Base-by-base conservation (phyloP, 129 eudicot species). In the Calendula officinalis region DNA sequence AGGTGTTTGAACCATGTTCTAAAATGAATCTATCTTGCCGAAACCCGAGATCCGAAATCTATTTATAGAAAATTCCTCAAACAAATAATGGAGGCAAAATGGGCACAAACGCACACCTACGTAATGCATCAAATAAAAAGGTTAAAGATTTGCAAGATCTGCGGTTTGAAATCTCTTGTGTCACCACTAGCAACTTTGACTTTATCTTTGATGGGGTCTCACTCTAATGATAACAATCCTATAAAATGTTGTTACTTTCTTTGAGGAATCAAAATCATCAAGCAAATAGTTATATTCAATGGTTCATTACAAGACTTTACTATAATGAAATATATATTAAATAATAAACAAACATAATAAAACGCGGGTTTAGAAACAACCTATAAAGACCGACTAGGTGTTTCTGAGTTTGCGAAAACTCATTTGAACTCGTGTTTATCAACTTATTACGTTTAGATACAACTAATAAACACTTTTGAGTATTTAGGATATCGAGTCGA, bases 171-270 rank as follows among this genome's bases (percentile, higher is more conserved):
- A 68, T 43, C 57, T 43, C 50, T 53, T 39, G 56, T 34, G 44
- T 67, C 67, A 74, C 45, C 50, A 35, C 64, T 66, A 41, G 63
- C 64, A 30, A 58, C 55, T 74, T 75, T 59, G 69, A 67, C 59
- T 14, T 34, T 7, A 57, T 60, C 67, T 59, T 65, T 39, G 60
- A 14, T 40, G 56, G 70, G 65, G 60, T 55, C 70, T 61, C 11
- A 62, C 33, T 68, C 53, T 45, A 75, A 75, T 68, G 60, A 75
- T 55, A 68, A 45, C 60, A 61, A 13, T 11, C 36, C 58, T 43
- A 61, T 33, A 75, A 45, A 49, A 54, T 67, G 58, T 75, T 53
- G 69, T 71, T 64, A 77, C 62, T 43, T 67, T 67, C 51, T 69
- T 34, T 33, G 22, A 40, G 44, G 68, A 49, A 56, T 66, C 63